Conservation (phyloP, 306 rosid species). For the Acacia acuminata region DNA sequence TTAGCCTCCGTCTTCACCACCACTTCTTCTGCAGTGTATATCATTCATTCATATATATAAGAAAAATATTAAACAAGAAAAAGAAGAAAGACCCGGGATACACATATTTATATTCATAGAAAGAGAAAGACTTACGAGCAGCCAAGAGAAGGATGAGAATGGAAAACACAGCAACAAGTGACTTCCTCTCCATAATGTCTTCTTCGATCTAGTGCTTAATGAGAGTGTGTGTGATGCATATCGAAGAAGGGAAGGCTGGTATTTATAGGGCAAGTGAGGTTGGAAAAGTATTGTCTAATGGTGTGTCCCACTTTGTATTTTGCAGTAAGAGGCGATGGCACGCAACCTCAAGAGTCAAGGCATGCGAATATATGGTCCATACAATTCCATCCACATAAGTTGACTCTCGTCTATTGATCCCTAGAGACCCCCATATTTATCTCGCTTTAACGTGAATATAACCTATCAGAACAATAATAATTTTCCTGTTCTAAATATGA, state of each 20-base stretch:
- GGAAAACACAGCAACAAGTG: not conserved
- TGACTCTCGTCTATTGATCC: not conserved
- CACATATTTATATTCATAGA: too few relatives aligned
- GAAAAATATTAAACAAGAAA: not conserved
- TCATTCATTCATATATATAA: not conserved
- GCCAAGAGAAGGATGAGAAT: constrained; percentile 25
- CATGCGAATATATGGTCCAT: not conserved
- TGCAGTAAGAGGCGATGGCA: not conserved
- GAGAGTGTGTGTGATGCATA: not conserved
- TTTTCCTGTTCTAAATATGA: too few relatives aligned
- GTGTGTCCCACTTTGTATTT: not conserved
- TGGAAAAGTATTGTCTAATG: not conserved
- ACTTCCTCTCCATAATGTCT: constrained; percentile 25
- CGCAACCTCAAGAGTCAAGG: not conserved
- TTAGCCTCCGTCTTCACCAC: constrained; percentile 30
- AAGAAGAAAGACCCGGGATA: too few relatives aligned
- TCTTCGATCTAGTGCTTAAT: too few relatives aligned
- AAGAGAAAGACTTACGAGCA: constrained; percentile 9
- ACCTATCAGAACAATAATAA: too few relatives aligned
- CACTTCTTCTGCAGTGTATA: constrained; percentile 15
- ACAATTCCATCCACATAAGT: not conserved
- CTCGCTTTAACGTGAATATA: too few relatives aligned
- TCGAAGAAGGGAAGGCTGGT: not conserved
- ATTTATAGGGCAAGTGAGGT: not conserved
- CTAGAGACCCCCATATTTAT: too few relatives aligned